Base-by-base conservation (phyloP, 192 early-diverging fungal species). In the Oehlia diaphana region DNA sequence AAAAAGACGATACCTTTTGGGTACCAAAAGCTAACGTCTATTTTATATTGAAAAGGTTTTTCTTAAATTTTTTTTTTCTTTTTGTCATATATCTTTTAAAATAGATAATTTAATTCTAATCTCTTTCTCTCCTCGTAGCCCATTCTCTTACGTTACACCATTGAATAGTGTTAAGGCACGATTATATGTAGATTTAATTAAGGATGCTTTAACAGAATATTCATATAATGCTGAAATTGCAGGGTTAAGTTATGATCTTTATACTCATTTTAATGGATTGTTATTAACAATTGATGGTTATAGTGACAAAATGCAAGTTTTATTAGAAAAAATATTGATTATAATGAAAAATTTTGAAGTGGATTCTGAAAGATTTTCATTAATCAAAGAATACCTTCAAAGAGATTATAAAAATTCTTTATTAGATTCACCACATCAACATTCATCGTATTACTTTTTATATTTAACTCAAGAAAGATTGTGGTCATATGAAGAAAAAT, bases 1-100 rank as follows among this genome's bases (percentile, higher is more conserved):
- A 97, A 81, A 94, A 94, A 81, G 97, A 99, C 83, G 95, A 97
- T 84, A 91, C 88, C 12, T 99, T 96, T 80, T 92, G 91, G 87
- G 88, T 97, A 19, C 97, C 97, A 39, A 94, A 95, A 70, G 94
- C 91, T 63, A 89, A 92, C 75, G 81, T 95, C 21, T 88, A 87
- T 62, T 87, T 98, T 50, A 78, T 82, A 31, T 81, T 92, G 0
- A 63, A 42, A n/a, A 63, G 58, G 74, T 76, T 35, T 53, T n/a
- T 44, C 31, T 31, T 33, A 2, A 50, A 4, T 21, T 50, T 35
- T 72, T 31, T 72, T 23, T 33, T 9, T 6, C 2, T 33, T 66
- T 7, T 31, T 42, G 37, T 37, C 37, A 37, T 37, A 37, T 37
- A 10, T 66, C 3, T 35, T 26, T 26, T 66, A 13, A 16, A 2